Evolutionary conservation across 2,329 filamentous ascomycete species (phyloP).

Genomic region (Penicillium sp.): DNA sequence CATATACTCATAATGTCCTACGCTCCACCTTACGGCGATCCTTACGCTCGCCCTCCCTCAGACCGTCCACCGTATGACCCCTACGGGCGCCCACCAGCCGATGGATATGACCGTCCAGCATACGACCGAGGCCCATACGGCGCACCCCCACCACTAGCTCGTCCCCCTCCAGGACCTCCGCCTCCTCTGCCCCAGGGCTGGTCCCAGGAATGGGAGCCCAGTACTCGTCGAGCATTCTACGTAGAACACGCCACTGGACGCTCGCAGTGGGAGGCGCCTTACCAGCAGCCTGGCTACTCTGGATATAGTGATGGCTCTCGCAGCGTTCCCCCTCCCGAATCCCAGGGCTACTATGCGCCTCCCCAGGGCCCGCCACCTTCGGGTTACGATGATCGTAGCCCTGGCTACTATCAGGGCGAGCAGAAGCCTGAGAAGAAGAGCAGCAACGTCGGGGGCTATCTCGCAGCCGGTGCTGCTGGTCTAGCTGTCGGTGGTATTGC

Average conservation of each 20-base stretch:
- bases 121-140: conserved; percentile 26
- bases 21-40: conserved; percentile 16
- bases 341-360: conserved; percentile 22
- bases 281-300: conserved; percentile 18
- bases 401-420: conserved; percentile 18
- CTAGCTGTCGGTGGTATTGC: conserved; percentile 56
- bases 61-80: conserved; percentile 13
- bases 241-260: conserved; percentile 60
- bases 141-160: conserved; percentile 26
- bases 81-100: conserved; percentile 9
- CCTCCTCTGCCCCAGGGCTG: conserved; percentile 59
- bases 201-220: conserved; percentile 62
- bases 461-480: conserved; percentile 58
- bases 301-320: conserved; percentile 26
- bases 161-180: conserved; percentile 44
- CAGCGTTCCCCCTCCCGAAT: conserved; percentile 22
- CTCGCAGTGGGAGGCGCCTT: conserved; percentile 63
- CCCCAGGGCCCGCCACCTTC: conserved; percentile 19
- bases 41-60: conserved; percentile 25
- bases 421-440: conserved; percentile 37
- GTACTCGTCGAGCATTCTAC: conserved; percentile 63
- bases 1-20: conserved; percentile 20
- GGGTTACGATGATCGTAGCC: conserved; percentile 20
- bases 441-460: conserved; percentile 51
- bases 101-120: conserved; percentile 22